Percentiles rank a stretch among this genome's conserved stretches.
Evolutionary conservation across 768 basidiomycete genomes (phyloP).

Genomic region (Boletus coccyginus): DNA sequence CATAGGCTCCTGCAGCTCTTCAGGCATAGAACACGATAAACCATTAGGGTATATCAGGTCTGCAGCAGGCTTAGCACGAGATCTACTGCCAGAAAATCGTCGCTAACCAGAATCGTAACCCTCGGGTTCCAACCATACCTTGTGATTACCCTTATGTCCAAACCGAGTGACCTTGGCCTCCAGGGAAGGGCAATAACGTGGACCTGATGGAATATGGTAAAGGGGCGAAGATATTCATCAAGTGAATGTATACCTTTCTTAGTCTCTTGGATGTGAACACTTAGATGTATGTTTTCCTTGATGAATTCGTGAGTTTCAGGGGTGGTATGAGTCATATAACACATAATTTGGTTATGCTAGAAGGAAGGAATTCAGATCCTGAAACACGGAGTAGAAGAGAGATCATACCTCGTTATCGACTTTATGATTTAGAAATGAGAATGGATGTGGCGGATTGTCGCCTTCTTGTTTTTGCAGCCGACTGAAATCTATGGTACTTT

Average conservation of each 20-base stretch:
- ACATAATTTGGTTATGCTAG: constrained; percentile 70
- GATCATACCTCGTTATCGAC: constrained; percentile 67
- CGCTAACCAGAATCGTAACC: constrained; percentile 81
- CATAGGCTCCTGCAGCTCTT: constrained; percentile 80
- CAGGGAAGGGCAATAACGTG: constrained; percentile 88
- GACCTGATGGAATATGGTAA: constrained; percentile 46
- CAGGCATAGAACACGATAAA: constrained; percentile 82
- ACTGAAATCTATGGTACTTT: constrained; percentile 66
- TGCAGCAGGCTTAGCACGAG: constrained; percentile 25
- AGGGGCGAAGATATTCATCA: background rate
- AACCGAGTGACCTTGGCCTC: constrained; percentile 87
- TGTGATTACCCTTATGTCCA: constrained; percentile 64
- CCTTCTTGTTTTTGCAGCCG: constrained; percentile 63
- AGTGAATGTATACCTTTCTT: constrained; percentile 60
- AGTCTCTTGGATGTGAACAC: constrained; percentile 85
- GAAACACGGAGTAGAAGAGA: background rate
- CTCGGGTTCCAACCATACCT: constrained; percentile 88
- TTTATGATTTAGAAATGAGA: constrained; percentile 67
- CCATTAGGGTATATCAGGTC: constrained; percentile 91
- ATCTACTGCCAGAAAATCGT: background rate
- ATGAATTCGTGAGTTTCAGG: constrained; percentile 72
- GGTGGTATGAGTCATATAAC: constrained; percentile 74
- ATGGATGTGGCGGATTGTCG: constrained; percentile 63
- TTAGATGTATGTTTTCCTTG: constrained; percentile 69
- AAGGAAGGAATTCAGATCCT: background rate